Evolutionary conservation across 306 rosid genomes (phyloP), one percentile per base, ranked within the genome.

Genomic region (Astragalus membranaceus): DNA sequence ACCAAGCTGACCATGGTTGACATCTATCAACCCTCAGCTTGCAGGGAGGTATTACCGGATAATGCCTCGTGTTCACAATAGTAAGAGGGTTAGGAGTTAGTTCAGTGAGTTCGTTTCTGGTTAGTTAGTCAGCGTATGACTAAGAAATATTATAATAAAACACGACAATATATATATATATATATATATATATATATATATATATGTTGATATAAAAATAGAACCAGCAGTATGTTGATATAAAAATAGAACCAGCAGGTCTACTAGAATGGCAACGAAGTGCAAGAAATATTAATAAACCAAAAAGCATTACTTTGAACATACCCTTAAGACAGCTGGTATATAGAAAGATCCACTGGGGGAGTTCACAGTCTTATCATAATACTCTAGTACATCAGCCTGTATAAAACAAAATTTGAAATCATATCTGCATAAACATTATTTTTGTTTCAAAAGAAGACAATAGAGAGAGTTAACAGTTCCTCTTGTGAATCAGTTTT

Each of bases 331-430:
- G 36, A 93, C 98, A 78, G 97, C 98, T 32, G 98, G 98, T 57
- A 93, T 93, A 74, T 90, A 88, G 86, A 79, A 93, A 67, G 96
- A 88, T 76, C 98, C 98, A 63, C 72, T 79, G 6, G 97, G 90
- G 42, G 97, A 93, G 73, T 83, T 93, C 67, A 93, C 97, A 10
- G 98, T 90, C 85, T 86, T 93, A 53, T 85, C 90, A 82, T 93
- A 93, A 77, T 93, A 93, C 82, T 93, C 98, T 56, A 93, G 91
- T 6, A 93, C 97, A 72, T 90, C 97, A 9, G 96, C 98, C 98
- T 92, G 91, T 72, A 73, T 44, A 47, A 82, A 75, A n/a, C 23
- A 70, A 81, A 54, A 57, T 58, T 67, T 52, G 42, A 73, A 47
- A 62, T 49, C 67, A 64, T 29, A 44, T 9, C 15, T 70, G 53